These are phyloP conservation scores for Puccinia triticina DNA, from an alignment of 1,284 basidiomycete genomes.

Conservation along the genomic window DNA sequence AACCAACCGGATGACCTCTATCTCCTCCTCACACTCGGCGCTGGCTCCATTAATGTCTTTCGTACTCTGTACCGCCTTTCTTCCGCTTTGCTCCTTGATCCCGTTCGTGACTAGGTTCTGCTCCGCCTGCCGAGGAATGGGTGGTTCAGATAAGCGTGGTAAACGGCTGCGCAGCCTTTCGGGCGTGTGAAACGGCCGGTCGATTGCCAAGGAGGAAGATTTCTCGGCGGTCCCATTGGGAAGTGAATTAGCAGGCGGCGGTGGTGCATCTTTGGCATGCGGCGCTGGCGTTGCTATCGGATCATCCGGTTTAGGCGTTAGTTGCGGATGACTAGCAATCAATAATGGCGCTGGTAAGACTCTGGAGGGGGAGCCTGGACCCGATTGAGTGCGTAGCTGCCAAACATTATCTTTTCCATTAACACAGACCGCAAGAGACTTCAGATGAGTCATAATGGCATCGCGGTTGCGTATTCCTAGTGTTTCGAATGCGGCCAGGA, in stretches of 20 bases:
- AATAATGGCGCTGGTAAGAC: background rate
- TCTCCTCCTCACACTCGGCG: background rate
- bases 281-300: background rate
- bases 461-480: conserved; percentile 23
- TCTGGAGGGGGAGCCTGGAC: background rate
- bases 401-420: background rate
- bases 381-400: conserved; percentile 13
- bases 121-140: background rate
- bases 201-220: background rate
- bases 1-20: background rate
- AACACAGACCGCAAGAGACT: conserved; percentile 7
- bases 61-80: background rate
- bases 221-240: background rate
- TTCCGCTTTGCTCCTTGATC: background rate
- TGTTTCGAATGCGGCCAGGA: conserved; percentile 7
- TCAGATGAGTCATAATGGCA: conserved; percentile 22
- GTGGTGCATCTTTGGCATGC: background rate
- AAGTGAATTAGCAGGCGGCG: background rate
- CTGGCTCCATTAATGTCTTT: background rate
- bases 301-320: conserved; percentile 6
- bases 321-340: background rate
- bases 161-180: background rate
- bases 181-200: background rate
- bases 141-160: background rate
- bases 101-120: background rate